Percentiles rank a stretch among this genome's conserved stretches.
Conservation (phyloP, 2,329 filamentous ascomycete species). For the Fusarium xyrophilum region DNA sequence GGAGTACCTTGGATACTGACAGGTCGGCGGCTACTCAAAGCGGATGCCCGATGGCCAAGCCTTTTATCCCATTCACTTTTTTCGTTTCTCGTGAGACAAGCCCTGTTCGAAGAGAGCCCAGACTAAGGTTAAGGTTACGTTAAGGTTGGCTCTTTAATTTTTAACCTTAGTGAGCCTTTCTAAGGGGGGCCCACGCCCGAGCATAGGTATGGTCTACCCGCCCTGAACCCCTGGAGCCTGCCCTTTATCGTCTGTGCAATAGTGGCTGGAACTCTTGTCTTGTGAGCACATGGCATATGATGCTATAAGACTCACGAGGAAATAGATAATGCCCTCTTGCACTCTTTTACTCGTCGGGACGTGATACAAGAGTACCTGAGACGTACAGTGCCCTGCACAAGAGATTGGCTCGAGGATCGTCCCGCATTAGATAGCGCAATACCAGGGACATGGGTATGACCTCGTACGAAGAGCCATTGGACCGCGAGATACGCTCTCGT, state of each 20-base stretch:
- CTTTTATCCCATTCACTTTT: conserved; percentile 12
- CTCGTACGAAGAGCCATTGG: background rate
- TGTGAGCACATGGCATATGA: background rate
- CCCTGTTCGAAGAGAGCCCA: conserved; percentile 10
- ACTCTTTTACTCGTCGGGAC: background rate
- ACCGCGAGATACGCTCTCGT: background rate
- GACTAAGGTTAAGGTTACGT: conserved; percentile 6
- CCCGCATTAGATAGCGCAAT: conserved; percentile 2
- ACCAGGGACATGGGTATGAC: background rate
- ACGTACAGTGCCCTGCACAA: background rate
- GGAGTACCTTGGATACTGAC: background rate
- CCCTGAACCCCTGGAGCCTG: background rate
- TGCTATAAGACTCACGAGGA: background rate
- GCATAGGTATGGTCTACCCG: background rate
- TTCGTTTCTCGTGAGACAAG: conserved; percentile 18
- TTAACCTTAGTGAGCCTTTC: conserved; percentile 9
- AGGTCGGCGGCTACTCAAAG: conserved; percentile 5
- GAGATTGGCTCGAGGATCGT: conserved; percentile 11
- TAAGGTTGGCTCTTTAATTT: conserved; percentile 2
- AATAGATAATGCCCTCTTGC: background rate
- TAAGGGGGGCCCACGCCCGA: background rate
- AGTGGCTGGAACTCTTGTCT: background rate
- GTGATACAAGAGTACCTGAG: conserved; percentile 3
- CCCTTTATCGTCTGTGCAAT: background rate
- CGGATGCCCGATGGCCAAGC: background rate